These are phyloP conservation scores for Eudorina sp. DNA, from an alignment of 139 green algal genomes.

Conservation along the genomic window DNA sequence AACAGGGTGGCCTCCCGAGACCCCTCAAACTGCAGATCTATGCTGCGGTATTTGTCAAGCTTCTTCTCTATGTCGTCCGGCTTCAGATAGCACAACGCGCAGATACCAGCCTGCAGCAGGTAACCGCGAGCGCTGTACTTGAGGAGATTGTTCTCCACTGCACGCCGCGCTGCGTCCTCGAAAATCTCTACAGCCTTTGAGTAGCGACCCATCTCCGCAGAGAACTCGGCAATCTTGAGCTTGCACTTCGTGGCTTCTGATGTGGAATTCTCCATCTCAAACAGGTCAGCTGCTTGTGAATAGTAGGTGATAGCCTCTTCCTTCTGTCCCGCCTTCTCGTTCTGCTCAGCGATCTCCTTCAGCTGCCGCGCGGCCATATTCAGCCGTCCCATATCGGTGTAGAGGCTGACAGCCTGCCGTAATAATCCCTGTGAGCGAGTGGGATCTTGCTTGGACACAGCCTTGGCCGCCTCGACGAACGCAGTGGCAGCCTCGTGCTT, in stretches of 20 bases:
- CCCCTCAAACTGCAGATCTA: conserved; percentile 82
- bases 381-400: conserved; percentile 95
- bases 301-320: conserved; percentile 87
- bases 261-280: conserved; percentile 82
- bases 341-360: conserved; percentile 87
- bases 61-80: conserved; percentile 64
- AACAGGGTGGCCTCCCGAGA: conserved; percentile 80
- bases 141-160: conserved; percentile 96
- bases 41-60: conserved; percentile 87
- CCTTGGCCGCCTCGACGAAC: conserved; percentile 91
- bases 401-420: conserved; percentile 86
- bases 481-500: conserved; percentile 89
- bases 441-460: conserved; percentile 78
- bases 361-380: conserved; percentile 93
- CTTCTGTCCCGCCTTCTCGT: conserved; percentile 86
- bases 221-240: conserved; percentile 83
- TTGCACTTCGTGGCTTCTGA: conserved; percentile 87
- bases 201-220: conserved; percentile 78
- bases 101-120: conserved; percentile 95
- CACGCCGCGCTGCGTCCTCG: conserved; percentile 55
- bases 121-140: conserved; percentile 93
- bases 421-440: conserved; percentile 54
- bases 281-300: conserved; percentile 91
- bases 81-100: conserved; percentile 74
- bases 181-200: conserved; percentile 60